These are phyloP conservation scores for Colletotrichum salicis DNA, from an alignment of 2,329 filamentous ascomycete species.

Conservation along the genomic window DNA sequence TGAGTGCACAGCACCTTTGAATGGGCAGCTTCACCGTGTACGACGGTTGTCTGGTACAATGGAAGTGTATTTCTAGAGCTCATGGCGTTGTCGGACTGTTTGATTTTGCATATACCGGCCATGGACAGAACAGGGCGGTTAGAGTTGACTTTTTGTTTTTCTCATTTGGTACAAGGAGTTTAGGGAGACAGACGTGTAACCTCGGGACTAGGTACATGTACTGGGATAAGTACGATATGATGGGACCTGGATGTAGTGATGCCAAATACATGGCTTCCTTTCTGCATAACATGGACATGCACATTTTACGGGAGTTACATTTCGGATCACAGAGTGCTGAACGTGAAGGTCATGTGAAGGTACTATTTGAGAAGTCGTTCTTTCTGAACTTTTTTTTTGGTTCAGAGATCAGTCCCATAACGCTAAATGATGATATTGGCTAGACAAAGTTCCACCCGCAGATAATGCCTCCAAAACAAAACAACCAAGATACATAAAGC, in stretches of 20 bases:
- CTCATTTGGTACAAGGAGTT: neutral
- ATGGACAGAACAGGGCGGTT: neutral
- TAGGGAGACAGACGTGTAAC: neutral
- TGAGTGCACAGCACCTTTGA: too few species aligned
- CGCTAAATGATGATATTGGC: conserved; percentile 9
- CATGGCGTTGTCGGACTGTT: conserved; percentile 14
- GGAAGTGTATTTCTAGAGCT: neutral
- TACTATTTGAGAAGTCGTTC: too few species aligned
- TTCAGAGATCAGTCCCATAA: neutral
- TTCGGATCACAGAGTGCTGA: neutral
- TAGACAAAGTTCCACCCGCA: neutral
- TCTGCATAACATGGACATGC: neutral
- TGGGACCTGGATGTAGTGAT: neutral
- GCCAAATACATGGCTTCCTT: neutral
- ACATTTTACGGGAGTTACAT: neutral
- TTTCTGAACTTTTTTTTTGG: neutral
- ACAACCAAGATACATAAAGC: neutral
- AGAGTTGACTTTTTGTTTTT: neutral
- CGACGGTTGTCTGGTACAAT: neutral
- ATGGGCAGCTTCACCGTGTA: too few species aligned
- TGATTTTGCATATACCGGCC: neutral
- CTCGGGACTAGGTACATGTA: too few species aligned
- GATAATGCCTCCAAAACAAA: conserved; percentile 1
- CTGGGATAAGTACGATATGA: neutral
- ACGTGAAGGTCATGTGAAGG: neutral